Conservation (phyloP, 176 grass and related monocot genomes). For the Eragrostis curvula region DNA sequence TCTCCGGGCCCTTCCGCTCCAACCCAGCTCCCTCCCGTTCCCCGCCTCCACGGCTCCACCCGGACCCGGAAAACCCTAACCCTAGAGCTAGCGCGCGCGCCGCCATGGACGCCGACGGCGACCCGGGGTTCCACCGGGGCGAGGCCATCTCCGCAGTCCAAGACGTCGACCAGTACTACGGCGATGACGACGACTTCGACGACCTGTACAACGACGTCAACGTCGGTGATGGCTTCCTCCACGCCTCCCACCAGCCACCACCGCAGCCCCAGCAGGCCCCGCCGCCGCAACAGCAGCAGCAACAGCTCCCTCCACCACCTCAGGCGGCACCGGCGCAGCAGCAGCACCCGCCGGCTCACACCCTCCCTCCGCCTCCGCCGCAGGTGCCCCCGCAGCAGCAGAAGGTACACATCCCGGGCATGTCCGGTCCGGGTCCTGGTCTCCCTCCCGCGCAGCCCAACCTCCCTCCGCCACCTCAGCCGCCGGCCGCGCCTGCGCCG, state of each 20-base stretch:
- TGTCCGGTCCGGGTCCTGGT: constrained; percentile 43
- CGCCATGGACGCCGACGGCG: constrained; percentile 65
- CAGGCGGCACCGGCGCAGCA: constrained; percentile 9
- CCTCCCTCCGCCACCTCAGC: constrained; percentile 40
- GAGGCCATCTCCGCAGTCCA: constrained; percentile 80
- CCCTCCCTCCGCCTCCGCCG: constrained; percentile 25
- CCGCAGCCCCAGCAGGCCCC: neutral
- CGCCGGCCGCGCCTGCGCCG: constrained; percentile 13
- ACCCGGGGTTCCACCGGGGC: constrained; percentile 57
- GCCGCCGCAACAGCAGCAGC: constrained; percentile 20
- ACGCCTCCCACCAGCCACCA: constrained; percentile 38
- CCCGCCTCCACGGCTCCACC: neutral
- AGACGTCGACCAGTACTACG: constrained; percentile 86
- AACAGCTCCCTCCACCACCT: constrained; percentile 33
- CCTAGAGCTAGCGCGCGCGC: constrained; percentile 25
- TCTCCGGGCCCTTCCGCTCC: neutral
- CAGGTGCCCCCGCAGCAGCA: constrained; percentile 38
- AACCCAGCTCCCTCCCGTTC: neutral
- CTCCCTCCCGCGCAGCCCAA: constrained; percentile 48
- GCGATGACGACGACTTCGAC: constrained; percentile 87
- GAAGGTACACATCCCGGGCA: constrained; percentile 63
- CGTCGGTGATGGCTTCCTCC: constrained; percentile 80
- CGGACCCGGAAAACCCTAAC: constrained; percentile 55
- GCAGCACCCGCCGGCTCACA: constrained; percentile 20
- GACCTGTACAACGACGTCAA: constrained; percentile 93